Percentiles rank a stretch among this genome's conserved stretches.
Conservation (phyloP, 2,329 filamentous ascomycete species). For the Curvularia sp. region DNA sequence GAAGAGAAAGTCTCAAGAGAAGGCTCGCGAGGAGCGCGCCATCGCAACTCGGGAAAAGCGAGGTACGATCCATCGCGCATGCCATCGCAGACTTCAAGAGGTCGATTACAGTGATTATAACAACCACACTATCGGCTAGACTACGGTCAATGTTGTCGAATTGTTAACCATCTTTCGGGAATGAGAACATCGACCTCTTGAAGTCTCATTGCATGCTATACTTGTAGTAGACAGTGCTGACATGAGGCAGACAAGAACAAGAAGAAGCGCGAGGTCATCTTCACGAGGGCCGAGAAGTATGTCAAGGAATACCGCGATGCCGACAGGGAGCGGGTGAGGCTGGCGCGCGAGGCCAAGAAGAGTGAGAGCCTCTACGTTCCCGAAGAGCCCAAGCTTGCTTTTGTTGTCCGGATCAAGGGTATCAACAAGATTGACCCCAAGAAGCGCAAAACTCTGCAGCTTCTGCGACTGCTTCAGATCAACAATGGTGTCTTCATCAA, state of each 20-base stretch:
- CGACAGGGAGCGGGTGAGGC: constrained; percentile 98
- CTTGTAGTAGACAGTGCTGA: constrained; percentile 39
- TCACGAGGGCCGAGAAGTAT: constrained; percentile 99
- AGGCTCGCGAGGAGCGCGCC: constrained; percentile 89
- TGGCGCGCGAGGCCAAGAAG: constrained; percentile 86
- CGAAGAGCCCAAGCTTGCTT: constrained; percentile 94
- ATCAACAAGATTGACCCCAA: constrained; percentile 99
- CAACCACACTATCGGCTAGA: constrained; percentile 90
- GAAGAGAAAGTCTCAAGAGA: constrained; percentile 99
- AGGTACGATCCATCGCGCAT: constrained; percentile 67
- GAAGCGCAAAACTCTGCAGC: constrained; percentile 99
- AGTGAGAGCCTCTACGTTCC: constrained; percentile 93
- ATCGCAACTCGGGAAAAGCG: constrained; percentile 85
- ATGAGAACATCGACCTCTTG: constrained; percentile 66
- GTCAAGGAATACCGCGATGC: constrained; percentile 99
- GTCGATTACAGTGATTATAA: constrained; percentile 78
- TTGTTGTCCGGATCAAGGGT: constrained; percentile 99
- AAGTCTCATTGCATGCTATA: constrained; percentile 27
- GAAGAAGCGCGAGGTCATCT: constrained; percentile 98
- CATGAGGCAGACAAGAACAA: constrained; percentile 79
- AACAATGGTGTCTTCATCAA: constrained; percentile 99
- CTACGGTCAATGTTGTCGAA: constrained; percentile 95
- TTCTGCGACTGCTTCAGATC: constrained; percentile 99
- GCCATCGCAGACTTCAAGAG: constrained; percentile 28
- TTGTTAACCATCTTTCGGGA: constrained; percentile 99